Percentiles rank a stretch among this genome's conserved stretches.
Conservation (phyloP, 1,284 basidiomycete genomes). For the Cutaneotrichosporon cavernicola region DNA sequence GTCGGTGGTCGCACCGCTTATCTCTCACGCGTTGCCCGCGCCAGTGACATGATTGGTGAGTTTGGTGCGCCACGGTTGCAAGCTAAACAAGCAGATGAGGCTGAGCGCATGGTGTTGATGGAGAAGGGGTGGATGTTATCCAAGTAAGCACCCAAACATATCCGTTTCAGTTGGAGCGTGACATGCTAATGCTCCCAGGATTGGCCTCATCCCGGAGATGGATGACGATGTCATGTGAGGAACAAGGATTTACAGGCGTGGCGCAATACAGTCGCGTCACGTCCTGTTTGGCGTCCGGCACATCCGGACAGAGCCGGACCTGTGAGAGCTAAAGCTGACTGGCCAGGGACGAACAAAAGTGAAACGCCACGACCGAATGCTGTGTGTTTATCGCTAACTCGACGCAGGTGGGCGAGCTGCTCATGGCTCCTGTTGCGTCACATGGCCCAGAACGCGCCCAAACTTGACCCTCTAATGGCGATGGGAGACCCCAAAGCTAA, state of each 20-base stretch:
- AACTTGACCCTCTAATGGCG: slow-evolving; percentile 12
- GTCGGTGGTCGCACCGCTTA: slow-evolving; percentile 76
- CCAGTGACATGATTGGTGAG: slow-evolving; percentile 60
- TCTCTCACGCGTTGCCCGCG: slow-evolving; percentile 64
- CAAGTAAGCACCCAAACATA: slow-evolving; percentile 36
- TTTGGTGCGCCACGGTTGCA: neutral
- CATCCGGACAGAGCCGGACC: slow-evolving; percentile 1
- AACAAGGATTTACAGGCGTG: slow-evolving; percentile 1
- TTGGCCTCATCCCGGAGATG: slow-evolving; percentile 69
- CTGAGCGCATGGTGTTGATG: slow-evolving; percentile 62
- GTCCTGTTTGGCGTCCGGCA: neutral
- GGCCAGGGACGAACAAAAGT: slow-evolving; percentile 64
- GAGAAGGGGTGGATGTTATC: slow-evolving; percentile 76
- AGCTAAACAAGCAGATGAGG: slow-evolving; percentile 53
- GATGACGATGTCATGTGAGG: slow-evolving; percentile 76
- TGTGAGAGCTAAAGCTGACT: slow-evolving; percentile 13
- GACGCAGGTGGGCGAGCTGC: slow-evolving; percentile 56
- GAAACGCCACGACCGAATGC: slow-evolving; percentile 42
- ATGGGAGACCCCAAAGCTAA: neutral
- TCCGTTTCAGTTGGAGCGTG: neutral
- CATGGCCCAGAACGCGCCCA: slow-evolving; percentile 56
- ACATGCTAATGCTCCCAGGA: slow-evolving; percentile 28
- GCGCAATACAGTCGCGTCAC: neutral
- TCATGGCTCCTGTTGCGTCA: slow-evolving; percentile 71
- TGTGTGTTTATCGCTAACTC: slow-evolving; percentile 5